A percentile compares a stretch with the other conserved stretches of the same genome.
phyloP scores from a whole-genome alignment of 345 rosid species.

The Eucalyptus shirleyi region DNA sequence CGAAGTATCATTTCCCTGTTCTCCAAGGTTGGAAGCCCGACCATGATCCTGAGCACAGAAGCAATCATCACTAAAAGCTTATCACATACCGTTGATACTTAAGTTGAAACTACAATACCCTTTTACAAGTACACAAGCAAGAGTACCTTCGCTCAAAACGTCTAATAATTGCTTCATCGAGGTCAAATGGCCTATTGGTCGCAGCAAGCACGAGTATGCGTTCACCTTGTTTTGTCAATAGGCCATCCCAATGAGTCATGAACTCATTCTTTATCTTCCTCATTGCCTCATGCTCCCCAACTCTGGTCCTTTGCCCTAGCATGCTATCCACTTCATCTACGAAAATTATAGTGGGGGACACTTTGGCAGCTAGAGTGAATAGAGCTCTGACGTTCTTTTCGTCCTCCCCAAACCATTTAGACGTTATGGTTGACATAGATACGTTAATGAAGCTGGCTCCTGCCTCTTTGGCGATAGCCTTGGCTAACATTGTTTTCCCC shows the following conservation, averaged over 20 bases:
- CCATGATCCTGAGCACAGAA: constrained; percentile 47
- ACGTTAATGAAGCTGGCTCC: constrained; percentile 96
- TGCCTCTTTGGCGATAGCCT: constrained; percentile 91
- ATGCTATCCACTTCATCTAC: constrained; percentile 98
- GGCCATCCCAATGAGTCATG: constrained; percentile 80
- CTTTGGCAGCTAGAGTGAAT: constrained; percentile 84
- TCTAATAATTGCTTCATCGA: constrained; percentile 89
- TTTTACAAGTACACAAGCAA: not conserved
- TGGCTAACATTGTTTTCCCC: constrained; percentile 96
- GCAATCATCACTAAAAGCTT: not conserved
- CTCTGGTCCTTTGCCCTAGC: constrained; percentile 90
- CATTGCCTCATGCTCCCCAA: constrained; percentile 89
- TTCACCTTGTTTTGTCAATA: constrained; percentile 61
- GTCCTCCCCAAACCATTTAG: constrained; percentile 99
- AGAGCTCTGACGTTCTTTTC: constrained; percentile 94
- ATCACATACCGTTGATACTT: not conserved
- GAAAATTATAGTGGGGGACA: constrained; percentile 84
- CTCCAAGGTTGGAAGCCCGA: constrained; percentile 60
- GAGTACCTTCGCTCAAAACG: constrained; percentile 84
- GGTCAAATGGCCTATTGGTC: constrained; percentile 93
- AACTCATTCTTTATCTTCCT: constrained; percentile 19
- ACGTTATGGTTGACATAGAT: constrained; percentile 91
- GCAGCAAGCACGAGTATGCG: constrained; percentile 94
- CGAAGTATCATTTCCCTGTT: constrained; percentile 62
- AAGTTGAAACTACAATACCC: not conserved